Evolutionary conservation across 208 protist species (phyloP).

Genomic region (Zelonia costaricensis): DNA sequence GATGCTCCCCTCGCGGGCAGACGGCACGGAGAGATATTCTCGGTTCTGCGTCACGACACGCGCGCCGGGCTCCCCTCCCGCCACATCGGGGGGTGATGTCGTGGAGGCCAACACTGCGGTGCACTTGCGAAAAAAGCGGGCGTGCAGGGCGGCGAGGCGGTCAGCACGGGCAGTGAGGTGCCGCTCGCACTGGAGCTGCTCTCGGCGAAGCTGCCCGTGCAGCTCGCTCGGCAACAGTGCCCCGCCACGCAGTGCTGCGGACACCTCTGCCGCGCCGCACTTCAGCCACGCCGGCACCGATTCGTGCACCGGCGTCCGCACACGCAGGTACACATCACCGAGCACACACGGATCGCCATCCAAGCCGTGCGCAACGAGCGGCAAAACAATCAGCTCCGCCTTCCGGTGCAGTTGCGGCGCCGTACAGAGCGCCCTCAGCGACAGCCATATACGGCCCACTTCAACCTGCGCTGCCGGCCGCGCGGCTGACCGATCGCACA

Average conservation of each 20-base stretch:
- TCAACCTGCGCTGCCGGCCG: no score
- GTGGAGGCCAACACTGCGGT: no score
- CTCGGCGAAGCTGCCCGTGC: not conserved
- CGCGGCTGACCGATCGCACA: no score
- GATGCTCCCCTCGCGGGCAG: no score
- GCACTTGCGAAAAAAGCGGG: constrained; percentile 12
- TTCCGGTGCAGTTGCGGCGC: constrained; percentile 35
- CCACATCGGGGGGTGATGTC: no score
- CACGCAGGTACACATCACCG: constrained; percentile 30
- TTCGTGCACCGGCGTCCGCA: constrained; percentile 35
- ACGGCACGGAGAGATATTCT: no score
- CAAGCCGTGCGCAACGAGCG: constrained; percentile 23
- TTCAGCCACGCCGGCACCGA: constrained; percentile 31
- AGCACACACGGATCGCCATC: constrained; percentile 7
- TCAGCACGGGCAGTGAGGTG: not conserved
- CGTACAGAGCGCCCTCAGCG: constrained; percentile 4
- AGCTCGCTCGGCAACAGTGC: not conserved
- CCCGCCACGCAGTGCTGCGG: not conserved
- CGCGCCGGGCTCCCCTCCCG: no score
- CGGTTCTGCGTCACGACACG: no score
- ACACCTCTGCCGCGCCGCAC: not conserved
- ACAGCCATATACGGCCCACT: constrained; percentile 5
- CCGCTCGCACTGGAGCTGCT: not conserved
- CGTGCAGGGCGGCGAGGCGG: not conserved
- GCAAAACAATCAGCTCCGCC: constrained; percentile 35